These are phyloP conservation scores for Pyrenula massariospora DNA, from an alignment of 495 filamentous ascomycete species.

Conservation along the genomic window DNA sequence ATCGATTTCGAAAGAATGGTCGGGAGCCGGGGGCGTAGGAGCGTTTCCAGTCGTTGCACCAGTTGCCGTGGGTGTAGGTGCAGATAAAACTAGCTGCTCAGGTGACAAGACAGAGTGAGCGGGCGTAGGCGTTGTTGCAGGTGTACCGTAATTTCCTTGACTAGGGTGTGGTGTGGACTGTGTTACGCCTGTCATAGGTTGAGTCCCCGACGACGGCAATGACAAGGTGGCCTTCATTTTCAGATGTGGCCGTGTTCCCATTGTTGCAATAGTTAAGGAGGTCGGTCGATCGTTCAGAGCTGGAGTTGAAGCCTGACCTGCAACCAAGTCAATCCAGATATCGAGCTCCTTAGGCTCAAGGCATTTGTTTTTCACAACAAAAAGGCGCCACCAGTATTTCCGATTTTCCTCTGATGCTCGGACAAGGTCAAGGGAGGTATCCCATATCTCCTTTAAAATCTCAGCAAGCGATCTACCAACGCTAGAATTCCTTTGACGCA, in stretches of 20 bases:
- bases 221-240: slow-evolving; percentile 55
- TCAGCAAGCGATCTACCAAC: slow-evolving; percentile 46
- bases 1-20: neutral
- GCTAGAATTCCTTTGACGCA: slow-evolving; percentile 50
- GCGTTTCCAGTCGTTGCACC: neutral
- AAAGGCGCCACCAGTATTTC: slow-evolving; percentile 69
- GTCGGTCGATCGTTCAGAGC: slow-evolving; percentile 30
- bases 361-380: slow-evolving; percentile 60
- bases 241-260: slow-evolving; percentile 12
- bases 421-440: slow-evolving; percentile 66
- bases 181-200: neutral
- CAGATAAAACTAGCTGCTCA: neutral
- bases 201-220: slow-evolving; percentile 35
- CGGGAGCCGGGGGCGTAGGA: neutral
- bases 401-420: slow-evolving; percentile 25
- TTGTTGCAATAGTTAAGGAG: slow-evolving; percentile 37
- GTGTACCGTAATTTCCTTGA: neutral
- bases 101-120: slow-evolving; percentile 1
- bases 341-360: slow-evolving; percentile 70
- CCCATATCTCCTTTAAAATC: slow-evolving; percentile 72
- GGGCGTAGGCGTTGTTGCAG: slow-evolving; percentile 5
- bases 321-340: slow-evolving; percentile 4
- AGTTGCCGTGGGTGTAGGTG: neutral
- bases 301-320: neutral
- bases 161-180: neutral